Percentiles rank a stretch among this genome's conserved stretches.
phyloP scores from a whole-genome alignment of 2,329 filamentous ascomycete species.

The Botrytis cinerea region DNA sequence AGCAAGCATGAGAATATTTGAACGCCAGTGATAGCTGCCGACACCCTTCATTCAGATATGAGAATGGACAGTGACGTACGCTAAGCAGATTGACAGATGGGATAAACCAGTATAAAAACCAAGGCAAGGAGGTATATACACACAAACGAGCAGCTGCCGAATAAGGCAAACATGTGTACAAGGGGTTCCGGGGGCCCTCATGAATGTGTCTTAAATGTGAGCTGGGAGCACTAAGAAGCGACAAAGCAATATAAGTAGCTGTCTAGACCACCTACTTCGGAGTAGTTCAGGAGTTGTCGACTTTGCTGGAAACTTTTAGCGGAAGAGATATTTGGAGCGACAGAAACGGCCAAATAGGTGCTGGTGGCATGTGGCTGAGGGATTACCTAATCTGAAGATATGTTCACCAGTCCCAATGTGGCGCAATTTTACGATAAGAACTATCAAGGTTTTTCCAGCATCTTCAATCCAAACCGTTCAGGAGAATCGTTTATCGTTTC shows the following conservation, averaged over 20 bases:
- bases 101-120: neutral
- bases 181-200: neutral
- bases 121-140: neutral
- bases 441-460: neutral
- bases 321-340: neutral
- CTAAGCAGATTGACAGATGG: neutral
- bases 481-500: neutral
- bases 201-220: neutral
- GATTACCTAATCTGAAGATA: neutral
- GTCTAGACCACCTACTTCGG: neutral
- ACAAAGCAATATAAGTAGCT: neutral
- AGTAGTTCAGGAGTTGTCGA: neutral
- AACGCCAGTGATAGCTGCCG: neutral
- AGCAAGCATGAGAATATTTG: neutral
- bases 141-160: neutral
- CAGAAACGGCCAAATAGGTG: neutral
- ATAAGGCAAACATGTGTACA: neutral
- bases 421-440: neutral
- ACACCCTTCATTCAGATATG: neutral
- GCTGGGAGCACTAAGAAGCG: neutral
- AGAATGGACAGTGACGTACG: neutral
- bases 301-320: neutral
- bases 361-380: neutral
- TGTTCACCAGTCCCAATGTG: neutral
- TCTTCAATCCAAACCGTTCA: neutral